Conservation (phyloP, 352 stramenopile genomes). For the Phytophthora megakarya region DNA sequence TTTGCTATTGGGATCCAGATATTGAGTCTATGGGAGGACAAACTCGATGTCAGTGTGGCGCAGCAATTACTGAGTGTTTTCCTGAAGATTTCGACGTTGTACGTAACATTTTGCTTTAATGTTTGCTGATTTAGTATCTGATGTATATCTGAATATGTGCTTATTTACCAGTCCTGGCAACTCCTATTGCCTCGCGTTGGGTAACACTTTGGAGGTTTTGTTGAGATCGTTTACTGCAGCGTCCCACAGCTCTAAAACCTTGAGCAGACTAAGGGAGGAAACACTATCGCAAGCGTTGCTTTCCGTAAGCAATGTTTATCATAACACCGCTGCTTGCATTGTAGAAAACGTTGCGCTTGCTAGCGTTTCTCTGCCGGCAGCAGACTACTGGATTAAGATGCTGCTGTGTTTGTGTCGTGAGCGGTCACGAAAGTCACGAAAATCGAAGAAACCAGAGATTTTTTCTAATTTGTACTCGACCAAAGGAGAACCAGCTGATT, state of each 20-base stretch:
- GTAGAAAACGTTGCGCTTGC: conserved; percentile 31
- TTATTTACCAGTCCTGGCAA: conserved; percentile 34
- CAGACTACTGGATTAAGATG: conserved; percentile 36
- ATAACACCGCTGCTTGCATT: conserved; percentile 21
- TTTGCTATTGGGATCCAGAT: conserved; percentile 40
- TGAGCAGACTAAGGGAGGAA: not conserved
- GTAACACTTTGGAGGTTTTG: conserved; percentile 27
- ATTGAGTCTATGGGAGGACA: conserved; percentile 25
- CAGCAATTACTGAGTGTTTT: conserved; percentile 21
- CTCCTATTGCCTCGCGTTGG: conserved; percentile 24
- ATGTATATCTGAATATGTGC: conserved; percentile 4
- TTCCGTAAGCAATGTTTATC: conserved; percentile 33
- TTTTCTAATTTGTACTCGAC: conserved; percentile 4
- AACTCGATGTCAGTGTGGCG: conserved; percentile 11
- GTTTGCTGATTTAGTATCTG: not conserved
- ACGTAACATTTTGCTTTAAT: conserved; percentile 18
- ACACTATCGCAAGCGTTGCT: conserved; percentile 33
- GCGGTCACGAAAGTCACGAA: conserved; percentile 10
- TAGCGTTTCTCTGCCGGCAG: conserved; percentile 25
- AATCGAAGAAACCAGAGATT: not conserved
- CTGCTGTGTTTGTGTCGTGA: conserved; percentile 22
- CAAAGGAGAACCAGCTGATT: not conserved
- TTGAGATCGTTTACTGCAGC: conserved; percentile 38
- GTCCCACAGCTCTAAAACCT: not conserved
- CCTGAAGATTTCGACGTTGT: conserved; percentile 27